These are phyloP conservation scores for Blastobotrys chiropterorum DNA, from an alignment of 805 yeast species.

Conservation along the genomic window DNA sequence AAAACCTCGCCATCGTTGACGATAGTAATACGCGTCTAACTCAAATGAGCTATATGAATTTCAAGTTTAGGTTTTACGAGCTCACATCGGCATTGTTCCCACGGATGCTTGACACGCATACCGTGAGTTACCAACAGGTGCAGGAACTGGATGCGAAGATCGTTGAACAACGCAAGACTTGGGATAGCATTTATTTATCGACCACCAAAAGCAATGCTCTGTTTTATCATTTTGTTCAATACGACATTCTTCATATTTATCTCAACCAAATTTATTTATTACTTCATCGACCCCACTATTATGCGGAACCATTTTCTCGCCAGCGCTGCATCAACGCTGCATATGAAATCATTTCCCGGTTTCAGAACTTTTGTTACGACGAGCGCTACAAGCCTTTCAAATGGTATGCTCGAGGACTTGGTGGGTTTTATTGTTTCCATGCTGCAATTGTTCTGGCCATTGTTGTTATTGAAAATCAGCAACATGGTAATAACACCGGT, in stretches of 20 bases:
- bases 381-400: conserved; percentile 3
- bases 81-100: conserved; percentile 5
- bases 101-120: conserved; percentile 5
- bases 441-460: conserved; percentile 11
- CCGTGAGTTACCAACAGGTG: conserved; percentile 8
- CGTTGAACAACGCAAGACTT: conserved; percentile 1
- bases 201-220: not conserved
- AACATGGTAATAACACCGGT: not conserved
- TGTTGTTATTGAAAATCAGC: not conserved
- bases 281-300: conserved; percentile 10
- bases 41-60: conserved; percentile 10
- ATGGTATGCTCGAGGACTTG: conserved; percentile 9
- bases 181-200: not conserved
- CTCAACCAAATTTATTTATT: conserved; percentile 10
- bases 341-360: not conserved
- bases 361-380: not conserved
- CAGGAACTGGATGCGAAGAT: conserved; percentile 4
- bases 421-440: conserved; percentile 11
- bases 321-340: conserved; percentile 7
- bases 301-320: conserved; percentile 7
- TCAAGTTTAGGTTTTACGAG: conserved; percentile 6
- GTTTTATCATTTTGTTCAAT: not conserved
- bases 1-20: not conserved
- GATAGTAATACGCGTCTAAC: not conserved
- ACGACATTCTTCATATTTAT: conserved; percentile 8